Conservation (phyloP, 768 basidiomycete species). For the Amanita subjunquillea region DNA sequence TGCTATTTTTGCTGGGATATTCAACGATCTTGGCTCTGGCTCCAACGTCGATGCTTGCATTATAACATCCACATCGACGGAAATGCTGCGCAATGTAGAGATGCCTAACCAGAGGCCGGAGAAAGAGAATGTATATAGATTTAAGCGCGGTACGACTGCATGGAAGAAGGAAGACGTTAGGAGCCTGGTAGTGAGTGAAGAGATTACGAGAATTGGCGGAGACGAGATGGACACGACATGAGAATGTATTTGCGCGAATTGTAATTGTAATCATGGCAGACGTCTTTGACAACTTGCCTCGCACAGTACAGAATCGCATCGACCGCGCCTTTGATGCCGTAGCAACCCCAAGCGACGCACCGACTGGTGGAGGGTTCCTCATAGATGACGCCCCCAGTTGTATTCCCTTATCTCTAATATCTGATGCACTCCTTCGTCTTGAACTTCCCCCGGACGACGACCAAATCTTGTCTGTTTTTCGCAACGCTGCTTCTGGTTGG, state of each 20-base stretch:
- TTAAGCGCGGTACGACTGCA: conserved; percentile 81
- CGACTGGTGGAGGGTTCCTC: conserved; percentile 24
- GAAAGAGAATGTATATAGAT: conserved; percentile 65
- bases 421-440: conserved; percentile 50
- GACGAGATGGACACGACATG: conserved; percentile 83
- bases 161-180: conserved; percentile 77
- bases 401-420: conserved; percentile 48
- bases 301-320: conserved; percentile 31
- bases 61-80: conserved; percentile 78
- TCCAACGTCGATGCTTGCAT: conserved; percentile 98
- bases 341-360: conserved; percentile 1
- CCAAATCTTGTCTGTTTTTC: conserved; percentile 63
- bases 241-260: not conserved
- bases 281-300: conserved; percentile 30
- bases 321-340: conserved; percentile 40
- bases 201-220: conserved; percentile 39
- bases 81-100: conserved; percentile 90
- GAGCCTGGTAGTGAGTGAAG: conserved; percentile 63
- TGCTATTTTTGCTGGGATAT: conserved; percentile 92
- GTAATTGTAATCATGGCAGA: conserved; percentile 7
- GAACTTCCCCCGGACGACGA: conserved; percentile 64
- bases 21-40: conserved; percentile 98
- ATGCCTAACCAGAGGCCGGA: conserved; percentile 80
- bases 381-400: conserved; percentile 10
- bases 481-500: conserved; percentile 73